Conservation (phyloP, 768 basidiomycete species). For the Fibroporia radiculosa region DNA sequence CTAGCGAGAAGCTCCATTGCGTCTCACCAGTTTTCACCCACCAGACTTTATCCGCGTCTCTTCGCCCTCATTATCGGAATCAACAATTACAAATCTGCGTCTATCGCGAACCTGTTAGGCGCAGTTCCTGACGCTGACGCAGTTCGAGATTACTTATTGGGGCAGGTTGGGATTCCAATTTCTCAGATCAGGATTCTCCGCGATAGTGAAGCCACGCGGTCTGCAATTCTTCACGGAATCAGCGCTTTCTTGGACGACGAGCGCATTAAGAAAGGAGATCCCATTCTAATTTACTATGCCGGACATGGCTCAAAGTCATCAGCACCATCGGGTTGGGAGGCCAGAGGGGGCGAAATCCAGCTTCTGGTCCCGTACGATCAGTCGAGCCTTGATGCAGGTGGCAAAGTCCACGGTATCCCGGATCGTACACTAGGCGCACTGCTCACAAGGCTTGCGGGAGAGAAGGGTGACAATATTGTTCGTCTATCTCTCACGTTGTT, state of each 20-base stretch:
- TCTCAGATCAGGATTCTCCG: conserved; percentile 30
- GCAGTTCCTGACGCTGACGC: conserved; percentile 34
- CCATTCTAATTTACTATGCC: conserved; percentile 36
- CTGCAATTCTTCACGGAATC: conserved; percentile 27
- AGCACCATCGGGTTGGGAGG: conserved; percentile 24
- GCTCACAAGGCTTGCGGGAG: conserved; percentile 29
- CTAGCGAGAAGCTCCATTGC: too few species aligned
- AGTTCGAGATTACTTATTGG: conserved; percentile 27
- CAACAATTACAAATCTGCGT: conserved; percentile 25
- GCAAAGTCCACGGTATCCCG: conserved; percentile 25
- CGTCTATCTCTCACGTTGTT: conserved; percentile 7
- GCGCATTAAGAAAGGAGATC: conserved; percentile 11
- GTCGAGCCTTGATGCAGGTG: conserved; percentile 11
- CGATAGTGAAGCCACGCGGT: conserved; percentile 30
- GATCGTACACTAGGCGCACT: conserved; percentile 34
- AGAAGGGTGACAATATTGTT: conserved; percentile 38
- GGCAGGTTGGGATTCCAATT: conserved; percentile 22
- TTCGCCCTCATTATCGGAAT: conserved; percentile 40
- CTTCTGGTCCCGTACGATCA: conserved; percentile 28
- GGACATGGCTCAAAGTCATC: conserved; percentile 33
- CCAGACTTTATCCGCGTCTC: too few species aligned
- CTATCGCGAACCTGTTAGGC: conserved; percentile 23
- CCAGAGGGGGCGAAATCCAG: conserved; percentile 25
- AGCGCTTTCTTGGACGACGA: conserved; percentile 15
- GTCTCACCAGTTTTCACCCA: too few species aligned